A percentile compares a stretch with the other conserved stretches of the same genome.
phyloP scores from a whole-genome alignment of 129 eudicot genomes.

The Artemisia annua region DNA sequence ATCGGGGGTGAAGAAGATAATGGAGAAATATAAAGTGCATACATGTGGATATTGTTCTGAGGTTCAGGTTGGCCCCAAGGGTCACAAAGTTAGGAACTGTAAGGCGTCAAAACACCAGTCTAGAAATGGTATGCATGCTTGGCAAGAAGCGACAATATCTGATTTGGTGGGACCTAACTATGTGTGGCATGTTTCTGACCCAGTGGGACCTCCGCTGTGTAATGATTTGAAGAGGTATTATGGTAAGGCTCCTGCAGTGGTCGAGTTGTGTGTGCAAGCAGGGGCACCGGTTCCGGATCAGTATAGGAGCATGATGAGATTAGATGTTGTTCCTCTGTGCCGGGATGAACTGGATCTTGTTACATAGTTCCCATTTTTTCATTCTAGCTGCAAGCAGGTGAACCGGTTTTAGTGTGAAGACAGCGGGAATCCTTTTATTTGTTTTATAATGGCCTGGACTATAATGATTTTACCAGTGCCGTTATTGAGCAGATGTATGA shows the following conservation, averaged over 20 bases:
- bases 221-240: constrained; percentile 64
- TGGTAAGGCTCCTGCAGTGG: constrained; percentile 73
- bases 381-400: no score
- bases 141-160: constrained; percentile 73
- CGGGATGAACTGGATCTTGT: constrained; percentile 74
- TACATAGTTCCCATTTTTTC: constrained; percentile 4
- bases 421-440: no score
- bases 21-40: constrained; percentile 57
- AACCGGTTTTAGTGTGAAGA: no score
- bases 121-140: constrained; percentile 66
- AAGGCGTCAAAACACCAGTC: constrained; percentile 69
- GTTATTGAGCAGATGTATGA: no score
- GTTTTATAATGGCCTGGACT: no score
- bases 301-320: constrained; percentile 69
- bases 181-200: constrained; percentile 63
- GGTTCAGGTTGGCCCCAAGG: constrained; percentile 76
- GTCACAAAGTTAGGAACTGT: constrained; percentile 70
- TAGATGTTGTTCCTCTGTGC: constrained; percentile 67
- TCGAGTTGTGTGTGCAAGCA: constrained; percentile 69
- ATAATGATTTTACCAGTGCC: no score
- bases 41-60: constrained; percentile 75
- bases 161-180: constrained; percentile 69
- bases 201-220: constrained; percentile 37
- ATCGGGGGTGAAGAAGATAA: constrained; percentile 55
- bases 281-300: constrained; percentile 56